These are phyloP conservation scores for Penicillium coprophilum DNA, from an alignment of 495 filamentous ascomycete genomes.

Conservation along the genomic window DNA sequence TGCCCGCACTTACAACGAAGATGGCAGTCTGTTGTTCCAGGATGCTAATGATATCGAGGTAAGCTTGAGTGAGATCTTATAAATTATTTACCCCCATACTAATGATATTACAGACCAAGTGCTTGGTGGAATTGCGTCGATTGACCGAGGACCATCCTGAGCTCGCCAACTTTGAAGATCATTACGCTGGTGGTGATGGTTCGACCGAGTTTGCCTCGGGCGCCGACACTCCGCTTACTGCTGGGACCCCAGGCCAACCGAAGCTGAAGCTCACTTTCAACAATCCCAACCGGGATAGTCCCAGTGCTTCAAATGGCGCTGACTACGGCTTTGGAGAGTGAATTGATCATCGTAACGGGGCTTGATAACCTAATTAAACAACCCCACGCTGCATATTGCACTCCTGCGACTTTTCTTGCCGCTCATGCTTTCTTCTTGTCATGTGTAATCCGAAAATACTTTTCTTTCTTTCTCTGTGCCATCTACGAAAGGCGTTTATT, in stretches of 20 bases:
- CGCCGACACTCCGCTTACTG: slow-evolving; percentile 67
- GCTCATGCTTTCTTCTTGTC: slow-evolving; percentile 14
- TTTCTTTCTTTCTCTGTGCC: slow-evolving; percentile 9
- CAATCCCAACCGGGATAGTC: slow-evolving; percentile 41
- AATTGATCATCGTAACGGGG: slow-evolving; percentile 9
- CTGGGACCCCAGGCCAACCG: slow-evolving; percentile 51
- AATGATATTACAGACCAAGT: slow-evolving; percentile 56
- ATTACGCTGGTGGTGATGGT: slow-evolving; percentile 54
- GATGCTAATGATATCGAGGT: slow-evolving; percentile 95
- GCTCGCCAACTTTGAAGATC: slow-evolving; percentile 67
- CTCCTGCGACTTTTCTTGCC: slow-evolving; percentile 14
- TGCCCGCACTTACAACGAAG: slow-evolving; percentile 93
- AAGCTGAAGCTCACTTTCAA: slow-evolving; percentile 61
- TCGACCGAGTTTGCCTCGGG: slow-evolving; percentile 66
- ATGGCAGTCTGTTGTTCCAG: slow-evolving; percentile 82
- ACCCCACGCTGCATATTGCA: slow-evolving; percentile 11
- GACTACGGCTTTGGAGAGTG: slow-evolving; percentile 40
- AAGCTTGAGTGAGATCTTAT: slow-evolving; percentile 33
- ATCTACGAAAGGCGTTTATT: slow-evolving; percentile 21
- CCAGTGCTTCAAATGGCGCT: slow-evolving; percentile 28
- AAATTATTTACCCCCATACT: slow-evolving; percentile 22
- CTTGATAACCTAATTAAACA: not conserved
- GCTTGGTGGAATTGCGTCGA: slow-evolving; percentile 63
- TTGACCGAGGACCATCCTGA: slow-evolving; percentile 71
- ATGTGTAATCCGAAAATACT: slow-evolving; percentile 22